Percentiles rank a stretch among this genome's conserved stretches.
Evolutionary conservation across 1,139 yeast species (phyloP).

Genomic region (Debaryomycetaceae sp.): DNA sequence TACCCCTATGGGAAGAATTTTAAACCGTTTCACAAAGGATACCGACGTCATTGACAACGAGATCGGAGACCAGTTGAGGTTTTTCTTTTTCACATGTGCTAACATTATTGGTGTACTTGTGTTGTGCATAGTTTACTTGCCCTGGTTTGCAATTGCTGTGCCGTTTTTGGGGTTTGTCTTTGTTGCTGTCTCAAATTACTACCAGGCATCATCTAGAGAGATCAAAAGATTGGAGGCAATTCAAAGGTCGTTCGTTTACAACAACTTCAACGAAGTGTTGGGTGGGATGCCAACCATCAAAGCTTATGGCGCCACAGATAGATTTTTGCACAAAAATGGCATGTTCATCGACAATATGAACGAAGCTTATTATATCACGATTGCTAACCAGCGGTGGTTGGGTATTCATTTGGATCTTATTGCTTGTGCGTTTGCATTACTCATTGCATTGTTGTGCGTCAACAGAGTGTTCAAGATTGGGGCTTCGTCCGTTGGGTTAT

Average conservation of each 20-base stretch:
- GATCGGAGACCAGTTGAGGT: conserved; percentile 57
- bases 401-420: conserved; percentile 56
- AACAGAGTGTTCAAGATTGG: conserved; percentile 56
- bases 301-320: conserved; percentile 47
- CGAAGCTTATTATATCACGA: conserved; percentile 63
- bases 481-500: conserved; percentile 69
- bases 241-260: conserved; percentile 71
- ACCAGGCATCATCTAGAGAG: conserved; percentile 75
- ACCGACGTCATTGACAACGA: conserved; percentile 82
- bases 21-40: conserved; percentile 71
- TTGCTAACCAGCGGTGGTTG: conserved; percentile 79
- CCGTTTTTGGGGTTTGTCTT: conserved; percentile 37
- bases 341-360: conserved; percentile 57
- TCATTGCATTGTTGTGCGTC: conserved; percentile 58
- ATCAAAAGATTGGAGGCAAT: conserved; percentile 77
- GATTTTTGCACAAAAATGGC: conserved; percentile 51
- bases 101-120: conserved; percentile 62
- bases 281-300: conserved; percentile 69
- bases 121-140: conserved; percentile 67
- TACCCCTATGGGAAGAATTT: conserved; percentile 60
- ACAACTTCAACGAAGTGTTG: conserved; percentile 72
- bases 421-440: conserved; percentile 42
- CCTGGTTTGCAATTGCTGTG: conserved; percentile 56
- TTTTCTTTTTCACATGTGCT: conserved; percentile 47
- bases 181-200: conserved; percentile 38